Base-by-base conservation (phyloP, 768 basidiomycete species). In the Auricularia heimuer region DNA sequence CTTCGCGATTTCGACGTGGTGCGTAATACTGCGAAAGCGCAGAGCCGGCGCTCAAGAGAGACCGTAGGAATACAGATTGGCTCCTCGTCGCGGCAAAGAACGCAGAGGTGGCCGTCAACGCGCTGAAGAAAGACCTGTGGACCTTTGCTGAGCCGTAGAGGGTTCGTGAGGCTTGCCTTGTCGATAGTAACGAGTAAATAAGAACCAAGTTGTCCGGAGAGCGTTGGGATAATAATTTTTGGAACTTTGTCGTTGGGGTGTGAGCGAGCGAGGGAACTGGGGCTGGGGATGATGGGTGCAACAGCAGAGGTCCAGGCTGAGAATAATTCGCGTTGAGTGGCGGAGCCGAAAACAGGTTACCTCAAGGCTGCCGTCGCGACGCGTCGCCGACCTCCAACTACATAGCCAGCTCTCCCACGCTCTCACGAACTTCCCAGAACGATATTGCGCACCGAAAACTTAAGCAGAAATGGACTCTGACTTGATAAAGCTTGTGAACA, bases 401-500 rank as follows among this genome's bases (percentile, higher is more conserved):
- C 47, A 18, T 21, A 11, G 47, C 14, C 47, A 51, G 6, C 47
- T 10, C 47, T 8, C 47, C 18, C 47, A 18, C 18, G 14, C 47
- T 51, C 47, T 42, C 39, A 42, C 39, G 39, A 42, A 7, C 39
- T 14, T 8, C 39, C 29, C 39, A 8, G 39, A 14, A 42, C 39
- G 39, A 42, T 14, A 14, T 14, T 42, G 39, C 39, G 39, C 39
- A 63, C 62, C 36, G 12, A 63, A 10, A 29, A 7, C 21, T 29
- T 3, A 7, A 33, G 44, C 44, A 70, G 73, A 24, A 68, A 98
- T 98, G 95, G 95, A 98, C 76, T 85, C 89, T 51, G 92, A 96
- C 74, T 86, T 98, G 67, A 98, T 98, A 69, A 88, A 88, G 71
- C 84, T 96, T 14, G 95, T 98, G 54, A 97, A 97, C 80, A 90